A percentile compares a stretch with the other conserved stretches of the same genome.
phyloP scores from a whole-genome alignment of 768 basidiomycete genomes.

The Pulveroboletus ravenelii region DNA sequence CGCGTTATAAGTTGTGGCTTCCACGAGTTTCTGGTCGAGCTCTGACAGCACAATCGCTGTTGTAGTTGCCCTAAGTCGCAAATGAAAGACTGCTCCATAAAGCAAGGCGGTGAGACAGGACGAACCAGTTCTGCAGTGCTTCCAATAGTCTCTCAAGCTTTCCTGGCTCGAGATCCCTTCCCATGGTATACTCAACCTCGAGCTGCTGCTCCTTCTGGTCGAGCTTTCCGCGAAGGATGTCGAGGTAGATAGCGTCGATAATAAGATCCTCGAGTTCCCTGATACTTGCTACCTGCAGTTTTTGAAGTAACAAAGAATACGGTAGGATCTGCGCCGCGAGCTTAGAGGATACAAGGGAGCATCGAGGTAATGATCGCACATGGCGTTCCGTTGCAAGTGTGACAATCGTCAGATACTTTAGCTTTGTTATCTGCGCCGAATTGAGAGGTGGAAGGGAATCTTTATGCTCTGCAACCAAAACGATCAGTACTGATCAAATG shows the following conservation, averaged over 20 bases:
- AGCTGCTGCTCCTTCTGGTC: constrained; percentile 89
- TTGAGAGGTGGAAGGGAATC: constrained; percentile 63
- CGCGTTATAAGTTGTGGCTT: constrained; percentile 44
- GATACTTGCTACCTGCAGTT: constrained; percentile 71
- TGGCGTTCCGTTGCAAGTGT: constrained; percentile 73
- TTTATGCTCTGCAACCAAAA: constrained; percentile 51
- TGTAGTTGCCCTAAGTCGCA: constrained; percentile 55
- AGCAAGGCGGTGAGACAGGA: constrained; percentile 1
- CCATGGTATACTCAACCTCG: constrained; percentile 90
- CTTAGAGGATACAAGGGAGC: neutral
- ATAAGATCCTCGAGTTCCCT: constrained; percentile 94
- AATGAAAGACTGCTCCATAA: neutral
- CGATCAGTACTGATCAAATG: neutral
- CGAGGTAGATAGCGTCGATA: constrained; percentile 94
- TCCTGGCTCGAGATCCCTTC: constrained; percentile 82
- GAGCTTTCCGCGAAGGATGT: constrained; percentile 84
- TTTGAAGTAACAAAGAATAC: constrained; percentile 65
- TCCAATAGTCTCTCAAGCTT: constrained; percentile 56
- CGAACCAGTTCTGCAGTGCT: constrained; percentile 66
- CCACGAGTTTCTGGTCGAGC: constrained; percentile 63
- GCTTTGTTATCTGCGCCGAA: constrained; percentile 71
- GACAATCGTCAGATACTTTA: constrained; percentile 91
- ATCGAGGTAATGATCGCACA: constrained; percentile 41
- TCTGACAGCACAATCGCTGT: constrained; percentile 66
- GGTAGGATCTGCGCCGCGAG: constrained; percentile 60